A percentile compares a stretch with the other conserved stretches of the same genome.
phyloP scores from a whole-genome alignment of 331 rosid species.

The Malus hybrid region DNA sequence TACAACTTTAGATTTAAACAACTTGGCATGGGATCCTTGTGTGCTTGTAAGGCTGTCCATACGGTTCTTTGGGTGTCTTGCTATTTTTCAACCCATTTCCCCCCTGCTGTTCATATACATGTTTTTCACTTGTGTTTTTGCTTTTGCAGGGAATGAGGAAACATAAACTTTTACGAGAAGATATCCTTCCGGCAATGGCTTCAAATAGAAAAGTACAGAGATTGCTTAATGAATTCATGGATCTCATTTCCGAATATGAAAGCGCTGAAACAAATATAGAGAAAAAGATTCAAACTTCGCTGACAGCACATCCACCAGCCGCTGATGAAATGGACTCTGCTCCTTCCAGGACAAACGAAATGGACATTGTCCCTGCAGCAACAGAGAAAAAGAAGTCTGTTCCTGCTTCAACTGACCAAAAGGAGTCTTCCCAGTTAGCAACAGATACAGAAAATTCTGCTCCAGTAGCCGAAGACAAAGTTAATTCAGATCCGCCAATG shows the following conservation, averaged over 20 bases:
- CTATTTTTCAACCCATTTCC: not conserved
- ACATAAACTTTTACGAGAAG: conserved; percentile 86
- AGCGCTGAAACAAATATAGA: conserved; percentile 36
- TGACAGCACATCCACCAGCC: conserved; percentile 12
- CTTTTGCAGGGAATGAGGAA: conserved; percentile 80
- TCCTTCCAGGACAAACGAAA: conserved; percentile 14
- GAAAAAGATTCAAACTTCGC: conserved; percentile 22
- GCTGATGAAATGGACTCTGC: conserved; percentile 20
- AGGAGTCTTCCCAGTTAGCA: conserved; percentile 1
- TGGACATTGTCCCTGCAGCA: conserved; percentile 22
- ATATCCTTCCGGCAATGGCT: conserved; percentile 96
- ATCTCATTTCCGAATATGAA: conserved; percentile 73
- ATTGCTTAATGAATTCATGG: conserved; percentile 89
- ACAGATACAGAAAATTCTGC: conserved; percentile 3
- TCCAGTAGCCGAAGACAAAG: conserved; percentile 13
- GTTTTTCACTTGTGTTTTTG: not conserved
- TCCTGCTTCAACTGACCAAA: conserved; percentile 11
- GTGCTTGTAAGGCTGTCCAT: conserved; percentile 64
- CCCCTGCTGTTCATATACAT: not conserved
- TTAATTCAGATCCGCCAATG: conserved; percentile 24
- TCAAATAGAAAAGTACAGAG: conserved; percentile 97
- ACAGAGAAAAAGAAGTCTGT: conserved; percentile 18
- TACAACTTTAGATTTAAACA: conserved; percentile 42
- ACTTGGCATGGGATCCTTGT: conserved; percentile 87
- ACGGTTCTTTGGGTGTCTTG: not conserved